Base-by-base conservation (phyloP, 495 filamentous ascomycete genomes). In the Penicillium steckii region DNA sequence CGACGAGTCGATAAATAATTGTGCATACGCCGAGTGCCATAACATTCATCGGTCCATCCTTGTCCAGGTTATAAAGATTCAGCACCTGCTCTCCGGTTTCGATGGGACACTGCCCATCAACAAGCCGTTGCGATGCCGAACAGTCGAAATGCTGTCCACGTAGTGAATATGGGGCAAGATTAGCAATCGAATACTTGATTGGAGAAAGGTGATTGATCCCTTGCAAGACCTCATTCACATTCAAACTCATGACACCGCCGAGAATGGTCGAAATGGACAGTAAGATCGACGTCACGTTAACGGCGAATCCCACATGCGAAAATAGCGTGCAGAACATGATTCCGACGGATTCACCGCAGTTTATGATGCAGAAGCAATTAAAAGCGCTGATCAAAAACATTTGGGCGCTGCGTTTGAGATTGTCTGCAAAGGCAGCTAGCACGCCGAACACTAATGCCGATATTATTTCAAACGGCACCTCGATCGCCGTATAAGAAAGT, bases 301-400 rank as follows among this genome's bases (percentile, higher is more conserved):
- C 79, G 8, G 86, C 84, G 63, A 91, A 90, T 1, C 87, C 87
- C 0, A 85, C 85, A 57, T 91, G 87, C 26, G 70, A 64, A 67
- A 90, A 87, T 6, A 90, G 69, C 1, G 87, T 90, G 61, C 87
- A 88, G 70, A 91, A 89, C 69, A 89, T 82, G 55, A 91, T 90
- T 0, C 87, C 87, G n/a, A 90, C 57, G 37, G 80, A 85, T 69
- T 91, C 87, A 3, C 87, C 87, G 53, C 83, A 88, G 43, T 69
- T 83, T 30, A 88, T 86, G 38, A 91, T 82, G 50, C 81, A 85
- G 57, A 91, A 89, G 43, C 79, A 80, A 64, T 85, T 86, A 65
- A 84, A 86, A 1, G 81, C 70, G 30, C 80, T 66, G 46, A 87
- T 76, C 57, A 89, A 86, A 66, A 85, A 87, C 65, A 88, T 76